A percentile compares a stretch with the other conserved stretches of the same genome.
These are phyloP conservation scores for Penicillium roqueforti DNA, from an alignment of 495 filamentous ascomycete species.

Conservation along the genomic window DNA sequence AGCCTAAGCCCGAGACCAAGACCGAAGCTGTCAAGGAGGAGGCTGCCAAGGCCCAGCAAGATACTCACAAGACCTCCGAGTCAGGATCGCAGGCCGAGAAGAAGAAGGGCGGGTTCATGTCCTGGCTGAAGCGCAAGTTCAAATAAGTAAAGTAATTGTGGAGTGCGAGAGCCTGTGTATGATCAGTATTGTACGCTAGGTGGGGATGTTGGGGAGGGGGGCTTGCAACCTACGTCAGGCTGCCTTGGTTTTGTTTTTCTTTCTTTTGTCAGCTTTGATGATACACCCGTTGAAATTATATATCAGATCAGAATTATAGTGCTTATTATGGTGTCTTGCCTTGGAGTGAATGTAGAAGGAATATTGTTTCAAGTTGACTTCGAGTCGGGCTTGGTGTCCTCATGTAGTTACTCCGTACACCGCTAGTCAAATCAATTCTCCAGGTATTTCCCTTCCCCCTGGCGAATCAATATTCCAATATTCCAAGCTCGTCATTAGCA, in stretches of 20 bases:
- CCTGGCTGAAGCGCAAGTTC: slow-evolving; percentile 31
- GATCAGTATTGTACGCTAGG: slow-evolving; percentile 17
- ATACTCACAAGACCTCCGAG: slow-evolving; percentile 12
- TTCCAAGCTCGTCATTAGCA: too few species aligned
- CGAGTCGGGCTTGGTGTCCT: too few species aligned
- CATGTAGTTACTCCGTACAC: too few species aligned
- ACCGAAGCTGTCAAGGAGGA: slow-evolving; percentile 8
- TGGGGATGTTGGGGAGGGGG: background rate
- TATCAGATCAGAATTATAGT: slow-evolving; percentile 21
- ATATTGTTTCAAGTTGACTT: too few species aligned
- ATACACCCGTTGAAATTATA: slow-evolving; percentile 34
- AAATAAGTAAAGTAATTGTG: slow-evolving; percentile 17
- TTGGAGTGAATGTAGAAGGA: background rate
- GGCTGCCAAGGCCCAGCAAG: slow-evolving; percentile 9
- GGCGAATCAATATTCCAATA: too few species aligned
- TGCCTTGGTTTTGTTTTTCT: slow-evolving; percentile 8
- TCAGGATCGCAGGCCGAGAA: slow-evolving; percentile 15
- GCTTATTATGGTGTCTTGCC: slow-evolving; percentile 16
- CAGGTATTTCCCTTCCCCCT: too few species aligned
- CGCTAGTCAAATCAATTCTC: slow-evolving; percentile 16
- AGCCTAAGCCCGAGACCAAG: slow-evolving; percentile 6
- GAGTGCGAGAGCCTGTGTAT: slow-evolving; percentile 19
- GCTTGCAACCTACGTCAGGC: background rate
- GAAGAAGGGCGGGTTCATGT: slow-evolving; percentile 31
- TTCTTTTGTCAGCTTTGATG: slow-evolving; percentile 20